A percentile compares a stretch with the other conserved stretches of the same genome.
Evolutionary conservation across 192 early-diverging fungal genomes (phyloP).

Genomic region (Coemansia sp.): DNA sequence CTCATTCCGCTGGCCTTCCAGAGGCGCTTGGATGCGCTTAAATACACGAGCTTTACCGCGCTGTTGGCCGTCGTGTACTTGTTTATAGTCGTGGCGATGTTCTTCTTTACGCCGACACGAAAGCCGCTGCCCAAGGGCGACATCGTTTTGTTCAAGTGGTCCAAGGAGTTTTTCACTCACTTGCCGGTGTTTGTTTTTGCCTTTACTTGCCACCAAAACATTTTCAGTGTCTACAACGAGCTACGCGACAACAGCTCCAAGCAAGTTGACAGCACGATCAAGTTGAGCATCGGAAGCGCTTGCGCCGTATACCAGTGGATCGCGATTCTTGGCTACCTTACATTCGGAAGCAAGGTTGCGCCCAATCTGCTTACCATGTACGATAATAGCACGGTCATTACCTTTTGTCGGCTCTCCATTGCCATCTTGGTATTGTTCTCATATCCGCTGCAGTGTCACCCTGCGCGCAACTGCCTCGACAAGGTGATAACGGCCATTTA

Average conservation of each 20-base stretch:
- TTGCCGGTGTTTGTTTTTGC: constrained; percentile 98
- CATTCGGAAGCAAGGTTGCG: constrained; percentile 80
- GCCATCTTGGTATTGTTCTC: constrained; percentile 87
- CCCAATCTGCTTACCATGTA: constrained; percentile 79
- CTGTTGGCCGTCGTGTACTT: constrained; percentile 85
- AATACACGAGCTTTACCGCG: constrained; percentile 87
- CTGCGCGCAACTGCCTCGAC: constrained; percentile 84
- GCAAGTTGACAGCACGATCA: constrained; percentile 70
- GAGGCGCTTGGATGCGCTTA: constrained; percentile 82
- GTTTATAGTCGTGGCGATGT: constrained; percentile 79
- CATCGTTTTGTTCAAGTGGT: constrained; percentile 62
- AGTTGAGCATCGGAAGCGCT: constrained; percentile 74
- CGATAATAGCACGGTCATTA: constrained; percentile 62
- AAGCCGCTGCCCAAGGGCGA: constrained; percentile 61
- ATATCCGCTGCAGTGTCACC: constrained; percentile 94
- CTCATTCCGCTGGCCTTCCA: constrained; percentile 82
- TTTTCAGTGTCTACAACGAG: constrained; percentile 97
- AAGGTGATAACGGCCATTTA: constrained; percentile 67
- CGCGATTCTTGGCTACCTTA: constrained; percentile 89
- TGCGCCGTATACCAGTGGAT: constrained; percentile 80
- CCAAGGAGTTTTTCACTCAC: constrained; percentile 66
- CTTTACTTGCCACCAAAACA: constrained; percentile 99
- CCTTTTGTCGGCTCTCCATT: constrained; percentile 84
- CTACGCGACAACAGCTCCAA: constrained; percentile 77
- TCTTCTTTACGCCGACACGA: constrained; percentile 66